Evolutionary conservation across 106 monocot species (phyloP).

Genomic region (Acorus calamus): DNA sequence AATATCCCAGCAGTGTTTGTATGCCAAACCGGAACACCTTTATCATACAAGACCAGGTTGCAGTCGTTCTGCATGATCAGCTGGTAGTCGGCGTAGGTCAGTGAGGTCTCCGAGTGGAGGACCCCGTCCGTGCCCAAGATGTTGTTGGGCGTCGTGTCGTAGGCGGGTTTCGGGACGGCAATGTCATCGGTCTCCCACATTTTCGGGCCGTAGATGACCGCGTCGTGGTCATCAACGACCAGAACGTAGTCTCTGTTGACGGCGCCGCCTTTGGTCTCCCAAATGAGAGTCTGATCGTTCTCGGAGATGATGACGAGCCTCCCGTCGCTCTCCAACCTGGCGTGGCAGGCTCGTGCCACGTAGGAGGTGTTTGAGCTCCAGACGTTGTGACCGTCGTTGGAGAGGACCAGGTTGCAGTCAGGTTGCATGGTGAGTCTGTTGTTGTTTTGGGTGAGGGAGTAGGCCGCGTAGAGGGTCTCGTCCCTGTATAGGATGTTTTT

Average conservation of each 20-base stretch:
- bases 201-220: background rate
- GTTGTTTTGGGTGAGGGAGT: background rate
- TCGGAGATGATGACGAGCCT: slow-evolving; percentile 3
- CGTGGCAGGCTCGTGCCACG: background rate
- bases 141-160: too few species aligned
- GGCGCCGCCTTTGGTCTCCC: background rate
- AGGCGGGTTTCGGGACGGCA: too few species aligned
- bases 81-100: background rate
- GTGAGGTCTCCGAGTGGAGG: background rate
- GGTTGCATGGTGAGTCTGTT: slow-evolving; percentile 3
- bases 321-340: slow-evolving; percentile 5
- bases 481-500: background rate
- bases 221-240: background rate
- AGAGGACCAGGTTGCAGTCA: slow-evolving; percentile 12
- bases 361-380: slow-evolving; percentile 4
- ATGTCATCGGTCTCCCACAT: too few species aligned
- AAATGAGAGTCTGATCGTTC: background rate
- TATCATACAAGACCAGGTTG: background rate
- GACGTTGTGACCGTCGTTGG: background rate
- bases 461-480: background rate
- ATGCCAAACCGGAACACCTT: background rate
- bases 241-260: background rate
- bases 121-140: background rate
- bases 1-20: background rate
- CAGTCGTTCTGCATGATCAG: background rate